Evolutionary conservation across 345 rosid genomes (phyloP).

Genomic region (Alliaria petiolata): DNA sequence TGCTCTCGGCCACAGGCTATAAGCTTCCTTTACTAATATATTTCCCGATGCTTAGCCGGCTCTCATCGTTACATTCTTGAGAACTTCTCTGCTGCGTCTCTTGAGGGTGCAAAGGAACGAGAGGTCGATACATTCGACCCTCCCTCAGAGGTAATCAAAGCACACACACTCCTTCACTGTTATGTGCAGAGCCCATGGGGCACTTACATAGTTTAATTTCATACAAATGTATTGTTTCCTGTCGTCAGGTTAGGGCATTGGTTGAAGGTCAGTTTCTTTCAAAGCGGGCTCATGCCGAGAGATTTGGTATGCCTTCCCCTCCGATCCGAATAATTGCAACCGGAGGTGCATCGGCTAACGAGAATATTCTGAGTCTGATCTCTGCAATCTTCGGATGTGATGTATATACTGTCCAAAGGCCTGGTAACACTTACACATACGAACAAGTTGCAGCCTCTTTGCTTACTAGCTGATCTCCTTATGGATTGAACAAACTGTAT

Average conservation of each 20-base stretch:
- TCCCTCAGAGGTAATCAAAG: slow-evolving; percentile 68
- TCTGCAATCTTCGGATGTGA: slow-evolving; percentile 82
- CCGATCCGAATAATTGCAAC: slow-evolving; percentile 84
- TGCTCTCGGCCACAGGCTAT: neutral
- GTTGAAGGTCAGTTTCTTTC: slow-evolving; percentile 89
- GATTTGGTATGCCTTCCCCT: slow-evolving; percentile 88
- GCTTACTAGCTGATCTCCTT: neutral
- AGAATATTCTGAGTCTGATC: slow-evolving; percentile 53
- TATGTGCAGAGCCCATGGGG: neutral
- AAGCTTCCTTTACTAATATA: neutral
- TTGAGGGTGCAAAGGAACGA: slow-evolving; percentile 42
- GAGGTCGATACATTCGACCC: slow-evolving; percentile 80
- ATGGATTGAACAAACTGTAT: neutral
- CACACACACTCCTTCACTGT: neutral
- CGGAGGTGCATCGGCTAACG: slow-evolving; percentile 86
- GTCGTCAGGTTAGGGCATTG: slow-evolving; percentile 85
- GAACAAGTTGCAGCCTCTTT: neutral
- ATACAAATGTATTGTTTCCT: neutral
- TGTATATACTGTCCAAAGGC: slow-evolving; percentile 72
- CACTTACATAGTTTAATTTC: neutral
- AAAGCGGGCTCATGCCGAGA: slow-evolving; percentile 81
- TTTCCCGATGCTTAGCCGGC: slow-evolving; percentile 54
- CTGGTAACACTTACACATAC: slow-evolving; percentile 43
- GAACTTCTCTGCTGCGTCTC: slow-evolving; percentile 47
- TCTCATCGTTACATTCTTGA: slow-evolving; percentile 66